A percentile compares a stretch with the other conserved stretches of the same genome.
These are phyloP conservation scores for Suillus subalutaceus DNA, from an alignment of 768 basidiomycete genomes.

Conservation along the genomic window DNA sequence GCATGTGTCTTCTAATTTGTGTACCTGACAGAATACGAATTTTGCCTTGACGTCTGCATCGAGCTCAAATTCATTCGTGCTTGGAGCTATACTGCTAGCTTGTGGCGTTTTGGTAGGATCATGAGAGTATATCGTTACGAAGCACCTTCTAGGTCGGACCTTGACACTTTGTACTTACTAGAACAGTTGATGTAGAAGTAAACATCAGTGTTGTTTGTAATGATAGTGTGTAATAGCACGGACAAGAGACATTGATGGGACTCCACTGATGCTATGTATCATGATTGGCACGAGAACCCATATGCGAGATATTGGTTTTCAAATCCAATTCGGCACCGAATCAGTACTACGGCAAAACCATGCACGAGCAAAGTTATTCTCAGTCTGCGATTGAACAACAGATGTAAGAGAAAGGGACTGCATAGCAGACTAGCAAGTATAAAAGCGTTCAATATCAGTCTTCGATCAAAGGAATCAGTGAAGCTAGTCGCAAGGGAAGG, in stretches of 20 bases:
- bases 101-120: slow-evolving; percentile 23
- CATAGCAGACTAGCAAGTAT: not conserved
- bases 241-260: not conserved
- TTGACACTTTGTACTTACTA: not conserved
- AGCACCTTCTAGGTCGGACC: not conserved
- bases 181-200: not conserved
- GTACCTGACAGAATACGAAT: slow-evolving; percentile 20
- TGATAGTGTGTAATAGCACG: not conserved
- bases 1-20: not conserved
- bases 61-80: slow-evolving; percentile 19
- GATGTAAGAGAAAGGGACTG: not conserved
- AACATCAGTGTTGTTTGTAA: not conserved
- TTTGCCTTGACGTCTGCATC: slow-evolving; percentile 23
- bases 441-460: not conserved
- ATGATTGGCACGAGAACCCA: not conserved
- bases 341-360: not conserved
- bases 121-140: slow-evolving; percentile 10
- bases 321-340: not conserved
- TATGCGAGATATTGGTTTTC: not conserved
- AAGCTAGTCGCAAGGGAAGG: not conserved
- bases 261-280: not conserved
- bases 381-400: not conserved
- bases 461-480: not conserved
- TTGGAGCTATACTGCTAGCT: slow-evolving; percentile 26
- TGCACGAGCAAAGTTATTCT: not conserved